Conservation (phyloP, 2,329 filamentous ascomycete genomes). For the Fusarium torreyae region DNA sequence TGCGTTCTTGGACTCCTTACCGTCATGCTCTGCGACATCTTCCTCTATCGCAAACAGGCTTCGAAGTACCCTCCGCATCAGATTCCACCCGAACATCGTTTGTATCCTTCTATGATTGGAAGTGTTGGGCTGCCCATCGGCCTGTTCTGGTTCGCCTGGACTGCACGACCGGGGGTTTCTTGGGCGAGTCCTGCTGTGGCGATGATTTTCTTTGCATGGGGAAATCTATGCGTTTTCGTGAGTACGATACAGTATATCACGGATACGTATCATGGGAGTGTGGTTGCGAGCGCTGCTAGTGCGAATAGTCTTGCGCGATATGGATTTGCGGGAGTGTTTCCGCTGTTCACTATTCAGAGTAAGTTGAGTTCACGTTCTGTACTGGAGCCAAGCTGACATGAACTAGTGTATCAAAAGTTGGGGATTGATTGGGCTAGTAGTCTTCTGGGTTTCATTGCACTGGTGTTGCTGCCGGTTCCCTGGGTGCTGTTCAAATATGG, state of each 20-base stretch:
- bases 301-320: slow-evolving; percentile 74
- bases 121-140: slow-evolving; percentile 67
- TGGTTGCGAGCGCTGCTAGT: slow-evolving; percentile 71
- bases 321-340: slow-evolving; percentile 69
- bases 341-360: slow-evolving; percentile 73
- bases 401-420: slow-evolving; percentile 60
- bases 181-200: slow-evolving; percentile 68
- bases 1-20: slow-evolving; percentile 61
- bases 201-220: slow-evolving; percentile 71
- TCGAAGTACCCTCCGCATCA: slow-evolving; percentile 52
- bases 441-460: slow-evolving; percentile 63
- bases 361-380: slow-evolving; percentile 31
- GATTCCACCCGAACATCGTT: slow-evolving; percentile 68
- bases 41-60: slow-evolving; percentile 59
- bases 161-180: slow-evolving; percentile 59
- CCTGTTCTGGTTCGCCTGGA: slow-evolving; percentile 75
- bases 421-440: slow-evolving; percentile 65
- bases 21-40: slow-evolving; percentile 58
- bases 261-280: slow-evolving; percentile 69
- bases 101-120: slow-evolving; percentile 73
- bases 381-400: slow-evolving; percentile 16
- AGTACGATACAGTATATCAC: slow-evolving; percentile 66
- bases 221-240: slow-evolving; percentile 73
- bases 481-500: slow-evolving; percentile 68
- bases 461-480: slow-evolving; percentile 65